A percentile compares a stretch with the other conserved stretches of the same genome.
These are phyloP conservation scores for Diddensiella caesifluorescens DNA, from an alignment of 805 yeast genomes.

Conservation along the genomic window DNA sequence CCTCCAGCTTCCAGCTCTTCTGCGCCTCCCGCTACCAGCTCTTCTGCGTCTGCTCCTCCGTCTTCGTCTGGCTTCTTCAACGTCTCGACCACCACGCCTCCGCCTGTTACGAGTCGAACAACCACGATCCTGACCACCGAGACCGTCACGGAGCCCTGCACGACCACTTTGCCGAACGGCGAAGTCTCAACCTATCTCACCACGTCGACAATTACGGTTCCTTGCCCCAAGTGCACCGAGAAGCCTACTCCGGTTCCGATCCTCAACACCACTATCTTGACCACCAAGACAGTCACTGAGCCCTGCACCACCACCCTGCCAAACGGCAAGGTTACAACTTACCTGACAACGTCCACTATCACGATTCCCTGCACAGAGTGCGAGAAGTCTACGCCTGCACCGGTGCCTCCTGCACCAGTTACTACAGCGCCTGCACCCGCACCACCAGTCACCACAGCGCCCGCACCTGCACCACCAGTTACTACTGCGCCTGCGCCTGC, in stretches of 20 bases:
- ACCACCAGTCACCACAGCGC: background rate
- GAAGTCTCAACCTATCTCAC: slow-evolving; percentile 3
- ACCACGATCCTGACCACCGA: slow-evolving; percentile 5
- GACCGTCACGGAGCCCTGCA: slow-evolving; percentile 6
- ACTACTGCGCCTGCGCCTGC: background rate
- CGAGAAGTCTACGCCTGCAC: slow-evolving; percentile 9
- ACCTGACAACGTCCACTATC: slow-evolving; percentile 6
- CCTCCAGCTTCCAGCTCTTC: slow-evolving; percentile 4
- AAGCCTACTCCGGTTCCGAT: slow-evolving; percentile 2
- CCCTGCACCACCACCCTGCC: slow-evolving; percentile 6
- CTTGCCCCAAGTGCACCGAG: slow-evolving; percentile 7
- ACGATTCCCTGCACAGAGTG: slow-evolving; percentile 6
- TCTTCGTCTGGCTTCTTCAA: too few species aligned
- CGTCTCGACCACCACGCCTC: background rate
- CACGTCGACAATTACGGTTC: slow-evolving; percentile 7
- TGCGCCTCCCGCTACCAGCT: slow-evolving; percentile 2
- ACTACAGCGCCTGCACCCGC: slow-evolving; percentile 1
- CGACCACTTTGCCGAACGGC: slow-evolving; percentile 4
- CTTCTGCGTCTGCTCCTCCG: slow-evolving; percentile 6
- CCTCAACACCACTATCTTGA: background rate
- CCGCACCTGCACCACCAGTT: slow-evolving; percentile 3
- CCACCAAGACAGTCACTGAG: slow-evolving; percentile 8
- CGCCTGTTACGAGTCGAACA: background rate
- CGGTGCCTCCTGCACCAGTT: slow-evolving; percentile 12
- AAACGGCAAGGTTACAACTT: slow-evolving; percentile 2